Conservation (phyloP, 140 eudicot species). For the Bidens hawaiensis region DNA sequence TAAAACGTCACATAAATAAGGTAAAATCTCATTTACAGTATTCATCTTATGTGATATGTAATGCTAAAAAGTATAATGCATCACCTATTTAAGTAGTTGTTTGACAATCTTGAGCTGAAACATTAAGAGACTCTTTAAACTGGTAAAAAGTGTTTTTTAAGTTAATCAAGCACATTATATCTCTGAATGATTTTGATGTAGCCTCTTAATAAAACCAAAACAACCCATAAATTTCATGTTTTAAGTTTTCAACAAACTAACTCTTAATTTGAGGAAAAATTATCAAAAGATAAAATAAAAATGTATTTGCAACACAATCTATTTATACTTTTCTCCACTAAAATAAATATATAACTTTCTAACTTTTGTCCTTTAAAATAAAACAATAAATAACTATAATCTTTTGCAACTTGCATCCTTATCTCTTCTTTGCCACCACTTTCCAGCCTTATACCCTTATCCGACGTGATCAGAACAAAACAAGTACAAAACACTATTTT, state of each 20-base stretch:
- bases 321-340: not conserved
- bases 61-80: not conserved
- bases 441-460: conserved; percentile 16
- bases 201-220: no score
- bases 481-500: not conserved
- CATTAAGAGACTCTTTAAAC: no score
- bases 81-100: no score
- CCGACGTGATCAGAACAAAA: conserved; percentile 9
- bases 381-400: conserved; percentile 3
- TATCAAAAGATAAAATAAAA: not conserved
- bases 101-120: no score
- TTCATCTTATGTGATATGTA: not conserved
- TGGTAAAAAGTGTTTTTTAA: no score
- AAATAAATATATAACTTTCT: not conserved
- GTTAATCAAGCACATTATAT: no score
- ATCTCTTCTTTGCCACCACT: conserved; percentile 13
- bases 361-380: conserved; percentile 12
- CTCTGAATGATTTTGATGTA: no score
- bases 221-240: not conserved
- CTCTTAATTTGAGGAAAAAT: not conserved
- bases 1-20: no score
- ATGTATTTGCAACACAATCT: not conserved
- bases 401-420: conserved; percentile 23
- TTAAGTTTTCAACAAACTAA: not conserved
- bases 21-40: not conserved